These are phyloP conservation scores for Thielaviopsis punctulata DNA, from an alignment of 2,329 filamentous ascomycete genomes.

Conservation along the genomic window DNA sequence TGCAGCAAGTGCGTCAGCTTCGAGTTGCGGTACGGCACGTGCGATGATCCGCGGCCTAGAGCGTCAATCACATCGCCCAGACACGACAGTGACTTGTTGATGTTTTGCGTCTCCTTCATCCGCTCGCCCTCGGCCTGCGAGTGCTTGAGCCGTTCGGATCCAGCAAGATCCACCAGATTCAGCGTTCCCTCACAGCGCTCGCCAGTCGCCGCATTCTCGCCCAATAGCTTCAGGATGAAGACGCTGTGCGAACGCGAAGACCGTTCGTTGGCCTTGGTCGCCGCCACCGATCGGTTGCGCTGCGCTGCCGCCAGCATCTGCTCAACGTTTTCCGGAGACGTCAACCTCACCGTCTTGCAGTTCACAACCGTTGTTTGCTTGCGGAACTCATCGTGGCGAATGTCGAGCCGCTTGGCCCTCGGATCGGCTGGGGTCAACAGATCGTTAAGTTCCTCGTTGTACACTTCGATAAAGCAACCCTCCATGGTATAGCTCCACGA, in stretches of 20 bases:
- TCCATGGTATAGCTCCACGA: slow-evolving; percentile 92
- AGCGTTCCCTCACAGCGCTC: slow-evolving; percentile 84
- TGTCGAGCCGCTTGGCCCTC: slow-evolving; percentile 67
- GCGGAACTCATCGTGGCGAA: slow-evolving; percentile 67
- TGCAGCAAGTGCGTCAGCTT: slow-evolving; percentile 93
- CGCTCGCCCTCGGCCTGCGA: slow-evolving; percentile 73
- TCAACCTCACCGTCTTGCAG: slow-evolving; percentile 57
- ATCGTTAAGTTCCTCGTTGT: slow-evolving; percentile 94
- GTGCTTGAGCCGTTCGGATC: slow-evolving; percentile 78
- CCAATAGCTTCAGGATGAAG: slow-evolving; percentile 69
- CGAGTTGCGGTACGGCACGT: slow-evolving; percentile 89
- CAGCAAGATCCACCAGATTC: slow-evolving; percentile 89
- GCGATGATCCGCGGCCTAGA: slow-evolving; percentile 65
- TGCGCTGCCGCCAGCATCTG: slow-evolving; percentile 63
- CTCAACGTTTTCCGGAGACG: slow-evolving; percentile 67
- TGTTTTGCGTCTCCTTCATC: slow-evolving; percentile 87
- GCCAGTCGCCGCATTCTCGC: slow-evolving; percentile 56
- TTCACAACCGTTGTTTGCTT: slow-evolving; percentile 73
- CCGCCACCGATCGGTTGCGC: slow-evolving; percentile 77
- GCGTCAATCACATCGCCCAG: slow-evolving; percentile 89
- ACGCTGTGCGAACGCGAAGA: slow-evolving; percentile 91
- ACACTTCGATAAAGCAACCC: slow-evolving; percentile 90
- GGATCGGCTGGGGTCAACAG: slow-evolving; percentile 44
- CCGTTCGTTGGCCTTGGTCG: slow-evolving; percentile 92
- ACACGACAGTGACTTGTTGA: slow-evolving; percentile 87